A percentile compares a stretch with the other conserved stretches of the same genome.
phyloP scores from a whole-genome alignment of 805 yeast genomes.

The Nakazawaea siamensis region DNA sequence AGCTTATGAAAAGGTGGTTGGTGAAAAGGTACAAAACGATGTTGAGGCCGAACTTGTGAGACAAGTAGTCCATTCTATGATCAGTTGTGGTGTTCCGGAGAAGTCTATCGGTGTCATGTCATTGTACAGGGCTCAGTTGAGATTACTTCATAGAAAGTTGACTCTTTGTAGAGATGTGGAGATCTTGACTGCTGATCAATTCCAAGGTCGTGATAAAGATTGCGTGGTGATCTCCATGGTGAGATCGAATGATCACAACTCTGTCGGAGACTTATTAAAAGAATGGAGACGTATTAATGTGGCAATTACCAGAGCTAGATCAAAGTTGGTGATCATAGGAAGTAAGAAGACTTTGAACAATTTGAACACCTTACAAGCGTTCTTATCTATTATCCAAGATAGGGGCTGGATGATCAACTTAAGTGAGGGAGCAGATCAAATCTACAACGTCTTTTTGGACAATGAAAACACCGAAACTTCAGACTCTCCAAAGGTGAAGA shows the following conservation, averaged over 20 bases:
- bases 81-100: slow-evolving; percentile 50
- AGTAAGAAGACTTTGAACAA: slow-evolving; percentile 54
- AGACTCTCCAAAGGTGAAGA: neutral
- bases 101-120: slow-evolving; percentile 79
- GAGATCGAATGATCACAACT: slow-evolving; percentile 57
- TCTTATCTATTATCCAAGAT: slow-evolving; percentile 47
- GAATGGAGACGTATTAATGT: slow-evolving; percentile 95
- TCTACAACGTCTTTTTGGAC: slow-evolving; percentile 21
- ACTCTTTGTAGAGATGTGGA: slow-evolving; percentile 43
- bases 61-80: slow-evolving; percentile 53
- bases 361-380: slow-evolving; percentile 45
- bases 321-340: slow-evolving; percentile 79
- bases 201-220: slow-evolving; percentile 93
- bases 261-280: slow-evolving; percentile 68
- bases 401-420: slow-evolving; percentile 60
- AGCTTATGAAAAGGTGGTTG: slow-evolving; percentile 44
- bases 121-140: slow-evolving; percentile 74
- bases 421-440: slow-evolving; percentile 32
- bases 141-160: slow-evolving; percentile 28
- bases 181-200: slow-evolving; percentile 87
- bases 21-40: slow-evolving; percentile 66
- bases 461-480: neutral
- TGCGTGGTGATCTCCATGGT: slow-evolving; percentile 87
- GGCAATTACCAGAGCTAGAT: slow-evolving; percentile 84
- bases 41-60: slow-evolving; percentile 62